Conservation (phyloP, 306 rosid species). For the Astragalus membranaceus region DNA sequence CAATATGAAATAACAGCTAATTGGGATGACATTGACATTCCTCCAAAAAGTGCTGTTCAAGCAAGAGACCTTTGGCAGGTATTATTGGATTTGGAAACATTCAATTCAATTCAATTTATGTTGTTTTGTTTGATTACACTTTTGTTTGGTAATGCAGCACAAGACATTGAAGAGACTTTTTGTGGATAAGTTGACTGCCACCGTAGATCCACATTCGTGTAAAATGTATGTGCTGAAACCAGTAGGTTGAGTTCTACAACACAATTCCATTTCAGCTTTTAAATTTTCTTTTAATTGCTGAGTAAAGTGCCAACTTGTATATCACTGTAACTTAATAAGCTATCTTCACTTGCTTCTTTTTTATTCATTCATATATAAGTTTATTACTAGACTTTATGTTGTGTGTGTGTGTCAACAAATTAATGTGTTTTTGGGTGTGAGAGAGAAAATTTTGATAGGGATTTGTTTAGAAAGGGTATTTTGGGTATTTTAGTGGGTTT, state of each 20-base stretch:
- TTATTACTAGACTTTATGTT: neutral
- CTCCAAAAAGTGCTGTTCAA: constrained; percentile 44
- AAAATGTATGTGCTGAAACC: constrained; percentile 76
- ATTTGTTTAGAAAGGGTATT: too few species aligned
- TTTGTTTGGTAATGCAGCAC: constrained; percentile 52
- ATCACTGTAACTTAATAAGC: neutral
- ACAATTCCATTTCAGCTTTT: neutral
- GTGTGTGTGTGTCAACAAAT: neutral
- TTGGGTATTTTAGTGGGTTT: too few species aligned
- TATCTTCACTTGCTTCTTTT: neutral
- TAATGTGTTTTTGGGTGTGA: too few species aligned
- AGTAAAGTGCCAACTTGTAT: neutral
- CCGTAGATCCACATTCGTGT: constrained; percentile 56
- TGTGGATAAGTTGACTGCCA: constrained; percentile 53
- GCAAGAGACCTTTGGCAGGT: constrained; percentile 98
- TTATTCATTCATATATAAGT: neutral
- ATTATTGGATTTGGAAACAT: neutral
- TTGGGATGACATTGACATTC: constrained; percentile 92
- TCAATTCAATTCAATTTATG: neutral
- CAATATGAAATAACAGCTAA: constrained; percentile 36
- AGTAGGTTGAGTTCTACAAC: constrained; percentile 30
- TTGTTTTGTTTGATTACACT: neutral
- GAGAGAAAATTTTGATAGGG: too few species aligned
- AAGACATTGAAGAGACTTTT: constrained; percentile 51
- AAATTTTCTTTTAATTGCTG: neutral